Percentiles rank a stretch among this genome's conserved stretches.
These are phyloP conservation scores for Candida pini DNA, from an alignment of 805 yeast genomes.

Conservation along the genomic window DNA sequence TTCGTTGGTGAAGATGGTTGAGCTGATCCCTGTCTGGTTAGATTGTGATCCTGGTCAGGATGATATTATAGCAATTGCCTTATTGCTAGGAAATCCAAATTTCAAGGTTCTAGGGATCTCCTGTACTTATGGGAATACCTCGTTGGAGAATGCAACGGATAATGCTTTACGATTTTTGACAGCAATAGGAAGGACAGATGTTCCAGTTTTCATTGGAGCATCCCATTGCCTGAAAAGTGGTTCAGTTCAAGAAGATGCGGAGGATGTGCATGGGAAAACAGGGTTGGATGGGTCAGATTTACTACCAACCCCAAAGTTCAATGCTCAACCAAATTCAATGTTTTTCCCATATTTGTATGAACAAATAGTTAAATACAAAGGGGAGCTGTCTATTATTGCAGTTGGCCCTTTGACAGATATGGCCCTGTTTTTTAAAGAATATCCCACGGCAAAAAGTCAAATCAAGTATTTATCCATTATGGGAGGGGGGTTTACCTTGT, in stretches of 20 bases:
- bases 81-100: constrained; percentile 56
- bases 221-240: constrained; percentile 47
- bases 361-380: constrained; percentile 29
- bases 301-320: constrained; percentile 43
- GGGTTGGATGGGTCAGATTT: constrained; percentile 75
- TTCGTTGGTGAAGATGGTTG: too few relatives aligned
- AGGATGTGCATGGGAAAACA: constrained; percentile 63
- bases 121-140: constrained; percentile 69
- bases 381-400: constrained; percentile 56
- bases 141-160: constrained; percentile 56
- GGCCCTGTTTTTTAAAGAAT: constrained; percentile 45
- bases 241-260: constrained; percentile 49
- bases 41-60: constrained; percentile 95
- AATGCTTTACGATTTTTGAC: constrained; percentile 67
- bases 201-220: constrained; percentile 68
- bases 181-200: constrained; percentile 42
- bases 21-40: constrained; percentile 76
- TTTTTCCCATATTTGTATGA: constrained; percentile 21
- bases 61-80: constrained; percentile 69
- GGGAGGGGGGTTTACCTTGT: constrained; percentile 58
- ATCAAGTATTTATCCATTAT: constrained; percentile 58
- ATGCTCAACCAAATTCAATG: constrained; percentile 11
- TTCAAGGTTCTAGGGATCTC: constrained; percentile 63
- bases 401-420: constrained; percentile 78
- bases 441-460: constrained; percentile 48